Evolutionary conservation across 23 red algal genomes (phyloP).

Genomic region (Gracilaria caudata): DNA sequence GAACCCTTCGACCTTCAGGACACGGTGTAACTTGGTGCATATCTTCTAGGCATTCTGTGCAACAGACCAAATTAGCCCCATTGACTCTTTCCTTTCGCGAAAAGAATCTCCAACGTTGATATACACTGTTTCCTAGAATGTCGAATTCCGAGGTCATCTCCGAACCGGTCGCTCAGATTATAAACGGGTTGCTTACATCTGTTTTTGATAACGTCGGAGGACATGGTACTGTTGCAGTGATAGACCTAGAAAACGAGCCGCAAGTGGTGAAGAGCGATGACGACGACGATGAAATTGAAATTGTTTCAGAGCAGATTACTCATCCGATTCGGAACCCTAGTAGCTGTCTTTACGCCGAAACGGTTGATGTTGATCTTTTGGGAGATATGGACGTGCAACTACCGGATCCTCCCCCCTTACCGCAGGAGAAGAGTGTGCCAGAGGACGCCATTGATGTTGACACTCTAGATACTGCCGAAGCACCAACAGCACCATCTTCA

Average conservation of each 20-base stretch:
- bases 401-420: background rate
- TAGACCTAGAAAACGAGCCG: slow-evolving; percentile 1
- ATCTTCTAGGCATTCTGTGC: background rate
- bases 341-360: background rate
- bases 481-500: background rate
- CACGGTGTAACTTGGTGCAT: background rate
- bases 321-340: background rate
- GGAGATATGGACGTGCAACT: background rate
- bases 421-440: background rate
- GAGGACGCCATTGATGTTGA: slow-evolving; percentile 3
- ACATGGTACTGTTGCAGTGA: background rate
- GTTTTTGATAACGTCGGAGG: background rate
- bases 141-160: background rate
- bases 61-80: background rate
- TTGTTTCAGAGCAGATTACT: slow-evolving; percentile 15
- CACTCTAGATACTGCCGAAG: background rate
- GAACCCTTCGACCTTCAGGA: too few relatives aligned
- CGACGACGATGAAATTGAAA: background rate
- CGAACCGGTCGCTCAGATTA: slow-evolving; percentile 3
- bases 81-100: slow-evolving; percentile 9
- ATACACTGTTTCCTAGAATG: background rate
- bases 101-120: background rate
- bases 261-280: background rate
- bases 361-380: slow-evolving; percentile 6
- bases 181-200: background rate